Conservation (phyloP, 2,329 filamentous ascomycete species). For the Aspergillus udagawae region DNA sequence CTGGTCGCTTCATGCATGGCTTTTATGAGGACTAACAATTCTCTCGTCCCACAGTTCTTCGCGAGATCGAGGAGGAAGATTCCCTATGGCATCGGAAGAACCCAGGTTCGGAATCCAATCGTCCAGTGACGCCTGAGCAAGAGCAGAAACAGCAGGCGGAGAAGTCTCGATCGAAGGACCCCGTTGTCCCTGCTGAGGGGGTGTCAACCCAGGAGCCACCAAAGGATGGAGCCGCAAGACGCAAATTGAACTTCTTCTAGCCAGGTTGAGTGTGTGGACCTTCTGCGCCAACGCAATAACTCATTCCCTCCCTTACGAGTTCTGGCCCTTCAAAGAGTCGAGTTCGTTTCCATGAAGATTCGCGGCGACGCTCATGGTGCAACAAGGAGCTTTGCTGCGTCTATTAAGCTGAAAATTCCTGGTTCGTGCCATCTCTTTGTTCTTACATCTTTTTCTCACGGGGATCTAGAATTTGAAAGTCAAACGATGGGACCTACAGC, state of each 20-base stretch:
- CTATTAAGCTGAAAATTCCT: background rate
- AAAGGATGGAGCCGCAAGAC: slow-evolving; percentile 14
- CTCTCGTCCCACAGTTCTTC: slow-evolving; percentile 27
- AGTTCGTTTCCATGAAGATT: background rate
- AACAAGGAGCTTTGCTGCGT: background rate
- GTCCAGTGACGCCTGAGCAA: slow-evolving; percentile 6
- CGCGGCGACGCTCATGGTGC: background rate
- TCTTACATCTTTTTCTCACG: background rate
- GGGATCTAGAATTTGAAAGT: background rate
- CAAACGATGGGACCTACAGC: background rate
- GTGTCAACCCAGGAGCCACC: slow-evolving; percentile 9
- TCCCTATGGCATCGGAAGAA: slow-evolving; percentile 33
- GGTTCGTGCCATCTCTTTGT: background rate
- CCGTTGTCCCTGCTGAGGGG: slow-evolving; percentile 10
- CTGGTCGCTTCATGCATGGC: background rate
- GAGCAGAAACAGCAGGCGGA: slow-evolving; percentile 6
- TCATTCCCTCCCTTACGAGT: background rate
- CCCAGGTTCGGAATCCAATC: slow-evolving; percentile 7
- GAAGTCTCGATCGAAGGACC: slow-evolving; percentile 12
- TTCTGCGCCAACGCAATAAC: background rate
- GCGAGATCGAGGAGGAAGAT: slow-evolving; percentile 40
- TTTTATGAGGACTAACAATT: slow-evolving; percentile 3
- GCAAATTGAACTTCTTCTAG: slow-evolving; percentile 31
- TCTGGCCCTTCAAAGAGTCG: background rate
- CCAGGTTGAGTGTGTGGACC: background rate